Evolutionary conservation across 495 filamentous ascomycete genomes (phyloP).

Genomic region (Tuber indicum): DNA sequence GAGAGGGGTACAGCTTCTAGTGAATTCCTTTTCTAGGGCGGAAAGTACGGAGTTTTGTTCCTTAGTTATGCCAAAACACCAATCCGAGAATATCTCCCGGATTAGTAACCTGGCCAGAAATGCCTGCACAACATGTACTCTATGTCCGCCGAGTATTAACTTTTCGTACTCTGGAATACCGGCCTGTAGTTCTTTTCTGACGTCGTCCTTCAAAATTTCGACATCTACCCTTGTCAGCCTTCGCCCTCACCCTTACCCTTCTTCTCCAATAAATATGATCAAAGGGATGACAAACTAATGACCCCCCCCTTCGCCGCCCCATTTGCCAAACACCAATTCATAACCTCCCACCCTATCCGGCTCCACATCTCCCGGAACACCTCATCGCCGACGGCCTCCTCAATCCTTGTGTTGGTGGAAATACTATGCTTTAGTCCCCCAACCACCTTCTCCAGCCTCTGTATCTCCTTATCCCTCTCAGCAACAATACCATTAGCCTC

Average conservation of each 20-base stretch:
- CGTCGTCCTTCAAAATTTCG: conserved; percentile 11
- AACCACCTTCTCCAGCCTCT: conserved; percentile 23
- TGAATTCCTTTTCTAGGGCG: conserved; percentile 19
- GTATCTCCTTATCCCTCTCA: conserved; percentile 24
- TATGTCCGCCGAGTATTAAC: conserved; percentile 18
- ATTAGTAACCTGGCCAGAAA: conserved; percentile 18
- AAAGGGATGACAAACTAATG: not conserved
- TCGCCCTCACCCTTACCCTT: not conserved
- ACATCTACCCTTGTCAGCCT: conserved; percentile 15
- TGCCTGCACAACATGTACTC: conserved; percentile 31
- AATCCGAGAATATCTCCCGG: conserved; percentile 21
- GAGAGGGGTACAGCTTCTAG: conserved; percentile 13
- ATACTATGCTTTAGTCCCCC: conserved; percentile 28
- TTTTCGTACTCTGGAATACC: conserved; percentile 21
- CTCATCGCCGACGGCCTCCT: conserved; percentile 31
- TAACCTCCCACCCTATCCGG: conserved; percentile 35
- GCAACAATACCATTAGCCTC: conserved; percentile 25
- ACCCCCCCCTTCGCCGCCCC: conserved; percentile 28
- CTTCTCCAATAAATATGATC: not conserved
- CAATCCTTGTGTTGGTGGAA: conserved; percentile 27
- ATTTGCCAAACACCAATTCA: conserved; percentile 33
- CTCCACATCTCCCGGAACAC: conserved; percentile 34
- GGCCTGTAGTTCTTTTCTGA: conserved; percentile 9
- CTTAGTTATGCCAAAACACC: conserved; percentile 22
- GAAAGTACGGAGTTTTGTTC: conserved; percentile 16